These are phyloP conservation scores for Postia placenta DNA, from an alignment of 768 basidiomycete species.

Conservation along the genomic window DNA sequence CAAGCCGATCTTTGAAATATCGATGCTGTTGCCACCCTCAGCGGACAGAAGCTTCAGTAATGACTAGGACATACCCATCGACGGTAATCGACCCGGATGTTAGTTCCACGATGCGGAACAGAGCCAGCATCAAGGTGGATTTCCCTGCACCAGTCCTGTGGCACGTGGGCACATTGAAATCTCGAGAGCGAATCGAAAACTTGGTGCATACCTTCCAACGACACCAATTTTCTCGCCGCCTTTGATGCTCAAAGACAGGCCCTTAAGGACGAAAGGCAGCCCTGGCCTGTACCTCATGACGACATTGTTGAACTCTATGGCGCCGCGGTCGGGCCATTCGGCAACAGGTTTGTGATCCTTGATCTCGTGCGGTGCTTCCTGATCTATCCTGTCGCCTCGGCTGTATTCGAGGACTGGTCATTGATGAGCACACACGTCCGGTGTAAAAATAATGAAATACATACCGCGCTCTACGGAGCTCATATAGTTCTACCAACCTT, in stretches of 20 bases:
- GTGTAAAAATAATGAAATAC: constrained; percentile 2
- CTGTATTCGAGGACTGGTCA: constrained; percentile 48
- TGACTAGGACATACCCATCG: constrained; percentile 51
- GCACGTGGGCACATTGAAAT: no score
- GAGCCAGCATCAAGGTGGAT: constrained; percentile 55
- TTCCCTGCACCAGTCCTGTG: constrained; percentile 49
- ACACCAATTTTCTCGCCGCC: constrained; percentile 76
- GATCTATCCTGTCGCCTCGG: constrained; percentile 40
- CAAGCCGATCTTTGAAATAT: constrained; percentile 65
- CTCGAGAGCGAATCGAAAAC: no score
- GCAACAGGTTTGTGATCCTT: constrained; percentile 45
- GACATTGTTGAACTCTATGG: constrained; percentile 55
- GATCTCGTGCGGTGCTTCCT: constrained; percentile 64
- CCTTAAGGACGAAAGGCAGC: constrained; percentile 66
- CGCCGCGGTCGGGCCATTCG: constrained; percentile 60
- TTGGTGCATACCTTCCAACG: constrained; percentile 44
- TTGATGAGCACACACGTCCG: background rate
- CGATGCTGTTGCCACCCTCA: constrained; percentile 48
- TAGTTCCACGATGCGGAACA: constrained; percentile 68
- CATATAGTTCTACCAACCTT: constrained; percentile 49
- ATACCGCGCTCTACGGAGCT: constrained; percentile 57
- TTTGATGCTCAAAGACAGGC: constrained; percentile 50
- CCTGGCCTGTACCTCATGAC: constrained; percentile 61
- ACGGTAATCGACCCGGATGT: constrained; percentile 52
- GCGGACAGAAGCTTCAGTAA: background rate